Evolutionary conservation across 768 basidiomycete genomes (phyloP), one percentile per base, ranked within the genome.

Genomic region (Leccinellum rugosiceps): DNA sequence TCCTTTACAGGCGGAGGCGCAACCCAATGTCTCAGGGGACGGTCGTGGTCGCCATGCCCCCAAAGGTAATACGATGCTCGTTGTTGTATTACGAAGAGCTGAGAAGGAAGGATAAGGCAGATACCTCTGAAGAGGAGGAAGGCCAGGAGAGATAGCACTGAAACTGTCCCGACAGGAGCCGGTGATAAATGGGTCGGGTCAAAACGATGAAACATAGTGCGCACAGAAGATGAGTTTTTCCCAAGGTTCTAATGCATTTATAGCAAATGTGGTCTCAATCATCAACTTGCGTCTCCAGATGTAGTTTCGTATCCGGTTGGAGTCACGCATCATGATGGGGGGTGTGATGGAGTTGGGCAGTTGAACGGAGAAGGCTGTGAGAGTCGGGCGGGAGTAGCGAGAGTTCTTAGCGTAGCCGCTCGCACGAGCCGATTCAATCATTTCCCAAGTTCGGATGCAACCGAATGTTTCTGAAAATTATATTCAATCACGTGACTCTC

Each of bases 191-290:
- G 44, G 45, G 21, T 32, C 2, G 38, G 38, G 17, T 14, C 1
- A 17, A 54, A 26, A 35, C 46, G 17, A 50, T 41, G 38, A 59
- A 48, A 46, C 15, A 26, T 32, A 51, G 23, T 23, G 77, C 86
- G 67, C 66, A 87, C 86, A 65, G 56, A 83, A 76, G 35, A 86
- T 67, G 47, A 80, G 64, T 64, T 85, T 84, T 76, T 88, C 88
- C 87, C 86, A 87, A 57, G 82, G 78, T 66, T 89, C 85, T 56
- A 87, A 70, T 63, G 87, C 78, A 28, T 78, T 76, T 41, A 87
- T 72, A 6, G 77, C 86, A 58, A 84, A 82, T 0, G 84, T 85
- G 3, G 78, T 73, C 67, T 86, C 85, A 32, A 88, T 68, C 74
- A 80, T 76, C 52, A 86, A 68, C 58, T 82, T 75, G 68, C 76